Evolutionary conservation across 768 basidiomycete genomes (phyloP).

Genomic region (Saitozyma sp.): DNA sequence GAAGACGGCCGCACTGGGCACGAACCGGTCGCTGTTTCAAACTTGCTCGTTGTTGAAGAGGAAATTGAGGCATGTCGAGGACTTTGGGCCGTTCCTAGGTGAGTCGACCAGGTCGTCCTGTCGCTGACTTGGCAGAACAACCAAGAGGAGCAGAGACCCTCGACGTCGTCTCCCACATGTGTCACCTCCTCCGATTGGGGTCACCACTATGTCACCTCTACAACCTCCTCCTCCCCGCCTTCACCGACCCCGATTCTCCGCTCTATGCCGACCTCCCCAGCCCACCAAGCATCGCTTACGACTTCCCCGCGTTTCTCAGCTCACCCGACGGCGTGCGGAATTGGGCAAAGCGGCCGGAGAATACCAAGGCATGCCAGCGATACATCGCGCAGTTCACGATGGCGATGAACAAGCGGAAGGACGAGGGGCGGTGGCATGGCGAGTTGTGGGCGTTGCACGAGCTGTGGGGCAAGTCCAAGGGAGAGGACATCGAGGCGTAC

Average conservation of each 20-base stretch:
- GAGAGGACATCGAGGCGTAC: conserved; percentile 71
- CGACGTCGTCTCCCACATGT: conserved; percentile 91
- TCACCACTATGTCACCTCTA: conserved; percentile 93
- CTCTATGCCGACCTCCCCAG: conserved; percentile 23
- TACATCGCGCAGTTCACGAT: conserved; percentile 90
- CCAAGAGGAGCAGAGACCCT: conserved; percentile 38
- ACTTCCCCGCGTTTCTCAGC: conserved; percentile 41
- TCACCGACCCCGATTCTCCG: conserved; percentile 30
- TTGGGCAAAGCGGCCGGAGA: conserved; percentile 59
- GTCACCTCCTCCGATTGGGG: conserved; percentile 90
- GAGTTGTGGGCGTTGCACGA: conserved; percentile 84
- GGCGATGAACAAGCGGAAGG: conserved; percentile 70
- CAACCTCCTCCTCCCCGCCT: conserved; percentile 68
- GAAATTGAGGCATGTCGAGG: conserved; percentile 41
- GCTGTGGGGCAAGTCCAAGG: conserved; percentile 70
- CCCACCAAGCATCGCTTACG: conserved; percentile 36
- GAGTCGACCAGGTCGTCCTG: conserved; percentile 4
- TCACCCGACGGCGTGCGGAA: conserved; percentile 42
- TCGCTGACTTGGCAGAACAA: conserved; percentile 25
- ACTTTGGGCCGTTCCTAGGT: conserved; percentile 47
- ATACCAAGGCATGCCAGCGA: conserved; percentile 77
- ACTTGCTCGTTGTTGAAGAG: conserved; percentile 43
- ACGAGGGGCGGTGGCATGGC: conserved; percentile 67
- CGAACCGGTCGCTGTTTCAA: conserved; percentile 46
- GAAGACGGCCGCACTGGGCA: conserved; percentile 49